Percentiles rank a stretch among this genome's conserved stretches.
phyloP scores from a whole-genome alignment of 2,329 filamentous ascomycete genomes.

The Phialophora chinensis region DNA sequence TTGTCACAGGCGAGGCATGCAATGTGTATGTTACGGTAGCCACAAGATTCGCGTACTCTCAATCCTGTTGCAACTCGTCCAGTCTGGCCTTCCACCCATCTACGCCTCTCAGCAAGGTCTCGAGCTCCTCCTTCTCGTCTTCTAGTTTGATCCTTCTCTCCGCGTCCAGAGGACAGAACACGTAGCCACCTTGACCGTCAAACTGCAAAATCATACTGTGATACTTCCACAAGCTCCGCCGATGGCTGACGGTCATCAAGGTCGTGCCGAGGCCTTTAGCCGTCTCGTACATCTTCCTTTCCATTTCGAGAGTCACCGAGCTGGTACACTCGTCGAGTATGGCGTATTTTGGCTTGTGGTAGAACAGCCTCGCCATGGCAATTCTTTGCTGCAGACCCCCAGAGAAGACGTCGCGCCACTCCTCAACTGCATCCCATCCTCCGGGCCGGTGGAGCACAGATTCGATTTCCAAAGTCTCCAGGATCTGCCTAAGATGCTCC shows the following conservation, averaged over 20 bases:
- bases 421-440: slow-evolving; percentile 91
- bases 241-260: slow-evolving; percentile 93
- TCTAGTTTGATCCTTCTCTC: slow-evolving; percentile 83
- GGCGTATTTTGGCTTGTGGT: slow-evolving; percentile 89
- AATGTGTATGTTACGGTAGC: neutral
- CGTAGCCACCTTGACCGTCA: slow-evolving; percentile 87
- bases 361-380: slow-evolving; percentile 94
- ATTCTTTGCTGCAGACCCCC: slow-evolving; percentile 94
- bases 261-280: slow-evolving; percentile 91
- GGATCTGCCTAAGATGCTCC: slow-evolving; percentile 75
- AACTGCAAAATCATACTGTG: slow-evolving; percentile 95
- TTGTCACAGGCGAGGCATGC: neutral
- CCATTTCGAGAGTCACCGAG: slow-evolving; percentile 91
- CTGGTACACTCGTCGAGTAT: slow-evolving; percentile 97
- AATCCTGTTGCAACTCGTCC: slow-evolving; percentile 36
- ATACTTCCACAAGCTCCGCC: slow-evolving; percentile 93
- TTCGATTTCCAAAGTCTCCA: slow-evolving; percentile 81
- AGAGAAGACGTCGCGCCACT: slow-evolving; percentile 94
- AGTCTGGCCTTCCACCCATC: slow-evolving; percentile 87
- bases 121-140: slow-evolving; percentile 95
- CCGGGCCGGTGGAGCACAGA: slow-evolving; percentile 78
- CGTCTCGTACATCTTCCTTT: slow-evolving; percentile 95
- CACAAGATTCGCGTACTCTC: neutral
- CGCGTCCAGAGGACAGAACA: slow-evolving; percentile 89
- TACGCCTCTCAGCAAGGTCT: slow-evolving; percentile 81